Conservation (phyloP, 345 rosid genomes). For the Moringa oleifera region DNA sequence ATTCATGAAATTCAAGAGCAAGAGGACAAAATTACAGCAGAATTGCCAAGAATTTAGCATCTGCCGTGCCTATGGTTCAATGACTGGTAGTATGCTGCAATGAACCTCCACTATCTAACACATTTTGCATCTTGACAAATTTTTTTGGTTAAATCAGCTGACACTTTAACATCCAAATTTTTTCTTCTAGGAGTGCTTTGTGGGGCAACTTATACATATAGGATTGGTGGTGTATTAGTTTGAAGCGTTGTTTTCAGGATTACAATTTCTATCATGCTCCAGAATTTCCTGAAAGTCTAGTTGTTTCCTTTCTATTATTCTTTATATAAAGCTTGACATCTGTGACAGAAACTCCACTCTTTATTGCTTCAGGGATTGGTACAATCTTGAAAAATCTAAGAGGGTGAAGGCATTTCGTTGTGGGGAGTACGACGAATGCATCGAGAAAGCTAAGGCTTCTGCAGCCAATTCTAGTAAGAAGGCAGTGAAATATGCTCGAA, state of each 20-base stretch:
- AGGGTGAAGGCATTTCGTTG: conserved; percentile 96
- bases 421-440: conserved; percentile 82
- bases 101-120: too few species aligned
- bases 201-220: neutral
- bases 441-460: conserved; percentile 79
- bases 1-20: neutral
- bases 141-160: too few species aligned
- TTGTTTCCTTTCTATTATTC: neutral
- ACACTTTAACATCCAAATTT: too few species aligned
- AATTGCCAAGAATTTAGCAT: too few species aligned
- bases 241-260: neutral
- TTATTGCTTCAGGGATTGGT: conserved; percentile 76
- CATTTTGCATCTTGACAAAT: too few species aligned
- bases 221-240: neutral
- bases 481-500: conserved; percentile 75
- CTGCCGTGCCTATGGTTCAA: neutral
- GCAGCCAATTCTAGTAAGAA: conserved; percentile 69
- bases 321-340: neutral
- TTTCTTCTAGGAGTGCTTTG: neutral
- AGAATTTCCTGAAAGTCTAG: neutral
- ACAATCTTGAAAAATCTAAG: conserved; percentile 90
- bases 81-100: neutral
- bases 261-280: neutral
- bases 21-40: neutral
- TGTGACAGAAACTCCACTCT: neutral